A percentile compares a stretch with the other conserved stretches of the same genome.
These are phyloP conservation scores for Cladobotryum mycophilum DNA, from an alignment of 2,329 filamentous ascomycete species.

Conservation along the genomic window DNA sequence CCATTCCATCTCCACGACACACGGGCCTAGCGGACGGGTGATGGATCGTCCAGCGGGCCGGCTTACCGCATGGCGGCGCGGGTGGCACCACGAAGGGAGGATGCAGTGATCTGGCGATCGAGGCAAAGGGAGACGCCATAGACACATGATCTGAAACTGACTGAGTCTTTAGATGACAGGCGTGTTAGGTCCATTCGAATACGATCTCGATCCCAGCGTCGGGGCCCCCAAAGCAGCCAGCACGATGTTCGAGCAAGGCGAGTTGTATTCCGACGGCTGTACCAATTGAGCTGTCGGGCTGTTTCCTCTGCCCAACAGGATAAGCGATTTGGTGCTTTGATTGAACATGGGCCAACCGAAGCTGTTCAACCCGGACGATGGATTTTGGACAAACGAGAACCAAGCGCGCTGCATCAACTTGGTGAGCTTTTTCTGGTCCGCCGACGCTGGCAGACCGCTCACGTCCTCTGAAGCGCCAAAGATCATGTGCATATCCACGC, in stretches of 20 bases:
- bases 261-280: slow-evolving; percentile 20
- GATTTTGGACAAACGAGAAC: slow-evolving; percentile 34
- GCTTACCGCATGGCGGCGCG: no score
- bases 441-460: slow-evolving; percentile 28
- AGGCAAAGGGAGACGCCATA: no score
- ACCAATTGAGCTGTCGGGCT: slow-evolving; percentile 17
- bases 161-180: no score
- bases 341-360: slow-evolving; percentile 22
- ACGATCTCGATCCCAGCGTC: no score
- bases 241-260: slow-evolving; percentile 18
- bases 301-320: slow-evolving; percentile 13
- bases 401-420: slow-evolving; percentile 35
- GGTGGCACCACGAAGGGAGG: no score
- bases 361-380: slow-evolving; percentile 24
- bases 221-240: slow-evolving; percentile 16
- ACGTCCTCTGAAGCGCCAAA: slow-evolving; percentile 36
- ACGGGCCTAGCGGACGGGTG: no score
- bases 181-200: no score
- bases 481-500: slow-evolving; percentile 41
- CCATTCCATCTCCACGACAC: no score
- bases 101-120: no score
- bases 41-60: no score
- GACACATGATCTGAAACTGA: no score
- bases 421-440: slow-evolving; percentile 26
- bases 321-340: slow-evolving; percentile 9